Percentiles rank a stretch among this genome's conserved stretches.
These are phyloP conservation scores for Taphrina confusa DNA, from an alignment of 1,139 yeast species.

Conservation along the genomic window DNA sequence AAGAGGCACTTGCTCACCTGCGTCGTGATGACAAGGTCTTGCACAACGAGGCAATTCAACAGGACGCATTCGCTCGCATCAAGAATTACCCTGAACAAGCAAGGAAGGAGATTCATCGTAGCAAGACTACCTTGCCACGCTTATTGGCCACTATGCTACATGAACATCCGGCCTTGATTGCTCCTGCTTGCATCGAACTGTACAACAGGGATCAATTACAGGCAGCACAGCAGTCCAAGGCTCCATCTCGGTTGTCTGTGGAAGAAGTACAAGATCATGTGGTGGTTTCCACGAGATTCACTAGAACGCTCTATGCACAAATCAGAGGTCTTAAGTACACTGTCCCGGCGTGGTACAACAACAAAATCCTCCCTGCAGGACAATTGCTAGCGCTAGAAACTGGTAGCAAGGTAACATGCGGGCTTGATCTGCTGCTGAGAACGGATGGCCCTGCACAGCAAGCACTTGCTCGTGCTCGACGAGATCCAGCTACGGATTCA, in stretches of 20 bases:
- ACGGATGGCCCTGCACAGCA: neutral
- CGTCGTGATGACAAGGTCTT: neutral
- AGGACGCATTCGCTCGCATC: constrained; percentile 37
- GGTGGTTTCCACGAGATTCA: constrained; percentile 41
- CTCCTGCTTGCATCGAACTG: constrained; percentile 40
- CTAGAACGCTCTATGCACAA: constrained; percentile 43
- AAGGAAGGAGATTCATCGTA: constrained; percentile 38
- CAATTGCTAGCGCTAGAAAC: constrained; percentile 35
- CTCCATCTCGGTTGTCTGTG: constrained; percentile 33
- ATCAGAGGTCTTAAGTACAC: constrained; percentile 38
- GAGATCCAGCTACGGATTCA: constrained; percentile 40
- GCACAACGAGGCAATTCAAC: constrained; percentile 11
- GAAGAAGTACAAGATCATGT: constrained; percentile 42
- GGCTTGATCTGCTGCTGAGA: constrained; percentile 42
- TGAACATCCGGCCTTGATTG: constrained; percentile 35
- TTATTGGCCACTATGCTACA: constrained; percentile 39
- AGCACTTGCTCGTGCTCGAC: neutral
- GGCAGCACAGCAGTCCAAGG: neutral
- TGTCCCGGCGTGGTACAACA: constrained; percentile 37
- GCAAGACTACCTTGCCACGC: constrained; percentile 39
- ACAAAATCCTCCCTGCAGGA: neutral
- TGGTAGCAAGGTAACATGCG: constrained; percentile 44
- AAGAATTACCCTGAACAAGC: constrained; percentile 39
- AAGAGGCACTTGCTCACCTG: constrained; percentile 36
- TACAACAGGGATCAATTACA: constrained; percentile 39